These are phyloP conservation scores for Glomus cerebriforme DNA, from an alignment of 192 early-diverging fungal genomes.

Conservation along the genomic window DNA sequence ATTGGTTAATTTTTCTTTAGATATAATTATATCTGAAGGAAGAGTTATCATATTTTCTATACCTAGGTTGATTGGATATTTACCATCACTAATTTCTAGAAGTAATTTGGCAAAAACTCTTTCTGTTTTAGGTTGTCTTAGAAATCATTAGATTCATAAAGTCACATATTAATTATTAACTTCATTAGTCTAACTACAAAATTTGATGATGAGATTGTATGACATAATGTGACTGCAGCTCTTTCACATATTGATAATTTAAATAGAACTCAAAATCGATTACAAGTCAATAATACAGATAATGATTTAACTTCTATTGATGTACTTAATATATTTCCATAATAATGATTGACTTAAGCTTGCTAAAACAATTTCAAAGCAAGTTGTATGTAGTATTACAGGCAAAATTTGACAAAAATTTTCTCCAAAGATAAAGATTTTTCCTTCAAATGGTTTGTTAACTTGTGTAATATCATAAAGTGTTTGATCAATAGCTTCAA, in stretches of 20 bases:
- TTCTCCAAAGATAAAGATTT: constrained; percentile 17
- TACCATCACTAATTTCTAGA: neutral
- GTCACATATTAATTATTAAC: constrained; percentile 36
- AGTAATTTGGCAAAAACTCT: constrained; percentile 23
- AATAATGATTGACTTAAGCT: constrained; percentile 31
- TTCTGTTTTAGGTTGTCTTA: neutral
- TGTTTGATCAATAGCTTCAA: too few species aligned
- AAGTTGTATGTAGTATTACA: neutral
- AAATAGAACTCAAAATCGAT: constrained; percentile 47
- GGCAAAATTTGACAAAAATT: constrained; percentile 35
- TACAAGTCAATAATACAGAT: constrained; percentile 32
- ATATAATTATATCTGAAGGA: neutral
- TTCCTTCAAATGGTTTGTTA: too few species aligned
- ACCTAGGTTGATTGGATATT: too few species aligned
- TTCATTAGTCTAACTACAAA: constrained; percentile 65
- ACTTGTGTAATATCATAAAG: too few species aligned
- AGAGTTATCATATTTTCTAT: neutral
- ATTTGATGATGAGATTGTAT: constrained; percentile 71
- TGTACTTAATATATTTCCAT: constrained; percentile 28
- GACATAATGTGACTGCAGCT: constrained; percentile 75
- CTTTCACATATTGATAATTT: constrained; percentile 74
- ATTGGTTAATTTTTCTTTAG: neutral
- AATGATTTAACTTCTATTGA: neutral
- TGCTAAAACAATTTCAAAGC: constrained; percentile 1
- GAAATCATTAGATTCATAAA: neutral